Base-by-base conservation (phyloP, 345 rosid genomes). In the Dipteronia sinensis region DNA sequence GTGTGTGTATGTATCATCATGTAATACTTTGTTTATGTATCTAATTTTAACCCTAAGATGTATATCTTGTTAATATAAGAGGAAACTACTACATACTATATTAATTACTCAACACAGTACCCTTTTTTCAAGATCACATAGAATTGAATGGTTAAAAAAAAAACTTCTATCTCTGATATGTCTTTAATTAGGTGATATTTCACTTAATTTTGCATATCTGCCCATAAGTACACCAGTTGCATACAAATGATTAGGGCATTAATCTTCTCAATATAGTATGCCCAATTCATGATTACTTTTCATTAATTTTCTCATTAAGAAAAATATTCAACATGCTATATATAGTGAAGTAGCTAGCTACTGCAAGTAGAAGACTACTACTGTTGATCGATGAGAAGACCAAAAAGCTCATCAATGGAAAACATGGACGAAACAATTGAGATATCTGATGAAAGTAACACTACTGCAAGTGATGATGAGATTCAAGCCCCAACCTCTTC, bases 401-500 rank as follows among this genome's bases (percentile, higher is more conserved):
- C n/a, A n/a, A n/a, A n/a, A 25, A 20, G 29, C 17, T 17, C 2
- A 29, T 16, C 1, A 29, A 46, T 63, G 42, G 74, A 79, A 77
- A 73, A 25, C 58, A 77, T 80, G 78, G 75, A 81, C 0, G 82
- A 76, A 12, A 42, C 56, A 55, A 80, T 82, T 7, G 77, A 56
- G 71, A 69, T 56, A 67, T 79, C 80, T 65, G 84, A 78, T 73
- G 76, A 77, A 51, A 80, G 82, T 44, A 80, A 81, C 22, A 82
- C 73, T 66, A 25, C 40, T 34, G 59, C 65, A 73, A 73, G 77
- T 34, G 53, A 42, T 42, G 11, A 34, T 34, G 38, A 66, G 19
- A 63, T 51, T 69, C 74, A 73, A 71, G 69, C 61, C 22, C 75
- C 65, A 27, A 55, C 67, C 31, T 73, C 75, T 20, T 76, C 78